Conservation (phyloP, 2,329 filamentous ascomycete species). For the Sclerotinia sclerotiorum region DNA sequence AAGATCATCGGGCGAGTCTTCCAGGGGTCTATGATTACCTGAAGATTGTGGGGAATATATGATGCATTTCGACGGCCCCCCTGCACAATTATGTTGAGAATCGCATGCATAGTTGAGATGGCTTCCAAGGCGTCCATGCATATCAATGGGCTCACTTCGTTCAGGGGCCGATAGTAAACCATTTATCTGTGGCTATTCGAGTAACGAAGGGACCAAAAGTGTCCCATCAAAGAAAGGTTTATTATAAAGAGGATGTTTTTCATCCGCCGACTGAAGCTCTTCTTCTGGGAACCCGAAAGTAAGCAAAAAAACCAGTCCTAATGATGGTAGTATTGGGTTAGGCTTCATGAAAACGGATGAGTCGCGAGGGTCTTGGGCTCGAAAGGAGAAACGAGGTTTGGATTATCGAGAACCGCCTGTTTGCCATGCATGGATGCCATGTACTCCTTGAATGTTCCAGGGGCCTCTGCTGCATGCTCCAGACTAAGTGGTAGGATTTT, state of each 20-base stretch:
- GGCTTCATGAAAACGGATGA: neutral
- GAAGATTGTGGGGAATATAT: neutral
- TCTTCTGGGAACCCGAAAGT: neutral
- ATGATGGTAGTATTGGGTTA: neutral
- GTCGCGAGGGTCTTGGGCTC: neutral
- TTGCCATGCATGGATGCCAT: neutral
- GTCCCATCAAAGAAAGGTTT: neutral
- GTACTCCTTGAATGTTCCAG: neutral
- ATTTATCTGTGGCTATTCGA: neutral
- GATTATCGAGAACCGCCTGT: neutral
- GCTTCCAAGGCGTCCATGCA: neutral
- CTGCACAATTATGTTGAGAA: neutral
- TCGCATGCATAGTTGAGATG: neutral
- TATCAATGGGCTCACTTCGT: neutral
- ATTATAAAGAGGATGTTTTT: neutral
- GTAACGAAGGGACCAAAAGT: neutral
- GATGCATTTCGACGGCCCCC: neutral
- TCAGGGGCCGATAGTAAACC: neutral
- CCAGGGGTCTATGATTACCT: neutral
- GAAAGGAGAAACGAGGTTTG: neutral
- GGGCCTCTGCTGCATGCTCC: neutral
- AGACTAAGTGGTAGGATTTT: neutral
- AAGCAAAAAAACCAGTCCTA: neutral
- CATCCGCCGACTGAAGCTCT: neutral
- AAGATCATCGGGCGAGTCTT: neutral